Percentiles rank a stretch among this genome's conserved stretches.
Evolutionary conservation across 2,329 filamentous ascomycete species (phyloP).

Genomic region (Nigrograna mackinnonii): DNA sequence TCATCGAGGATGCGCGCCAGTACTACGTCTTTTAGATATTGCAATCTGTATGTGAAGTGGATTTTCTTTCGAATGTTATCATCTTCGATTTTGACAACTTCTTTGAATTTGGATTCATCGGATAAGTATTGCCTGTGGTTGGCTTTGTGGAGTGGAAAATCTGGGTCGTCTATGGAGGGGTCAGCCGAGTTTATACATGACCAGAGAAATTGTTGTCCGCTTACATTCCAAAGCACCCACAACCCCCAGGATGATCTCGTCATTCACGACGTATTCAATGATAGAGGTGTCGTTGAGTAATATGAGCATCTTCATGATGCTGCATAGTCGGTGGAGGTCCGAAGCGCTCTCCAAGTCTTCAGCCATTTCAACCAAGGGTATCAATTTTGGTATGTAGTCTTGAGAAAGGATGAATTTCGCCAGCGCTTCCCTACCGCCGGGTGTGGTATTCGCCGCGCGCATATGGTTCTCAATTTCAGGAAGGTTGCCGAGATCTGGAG

Average conservation of each 20-base stretch:
- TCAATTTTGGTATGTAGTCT: slow-evolving; percentile 84
- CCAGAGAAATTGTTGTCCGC: slow-evolving; percentile 25
- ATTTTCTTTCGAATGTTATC: slow-evolving; percentile 83
- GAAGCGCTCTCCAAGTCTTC: slow-evolving; percentile 87
- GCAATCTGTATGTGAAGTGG: slow-evolving; percentile 91
- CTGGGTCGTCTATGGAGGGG: slow-evolving; percentile 74
- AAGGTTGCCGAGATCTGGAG: slow-evolving; percentile 80
- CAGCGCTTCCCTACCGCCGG: slow-evolving; percentile 79
- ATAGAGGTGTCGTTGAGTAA: slow-evolving; percentile 93
- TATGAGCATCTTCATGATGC: slow-evolving; percentile 96
- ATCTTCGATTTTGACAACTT: slow-evolving; percentile 92
- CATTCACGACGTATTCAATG: slow-evolving; percentile 90
- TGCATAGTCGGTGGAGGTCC: slow-evolving; percentile 90
- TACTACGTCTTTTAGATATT: slow-evolving; percentile 98
- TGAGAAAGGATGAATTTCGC: slow-evolving; percentile 84
- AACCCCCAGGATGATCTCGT: slow-evolving; percentile 86
- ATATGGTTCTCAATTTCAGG: slow-evolving; percentile 84
- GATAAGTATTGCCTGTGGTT: slow-evolving; percentile 94
- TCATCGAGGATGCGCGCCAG: slow-evolving; percentile 95
- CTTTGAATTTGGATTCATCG: slow-evolving; percentile 88
- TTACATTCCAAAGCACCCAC: slow-evolving; percentile 89
- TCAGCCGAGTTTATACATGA: neutral
- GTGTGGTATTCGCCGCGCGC: slow-evolving; percentile 74
- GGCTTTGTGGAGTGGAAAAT: slow-evolving; percentile 96
- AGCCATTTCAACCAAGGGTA: slow-evolving; percentile 83